phyloP scores from a whole-genome alignment of 306 rosid species.

The Cotoneaster glaucophyllus region DNA sequence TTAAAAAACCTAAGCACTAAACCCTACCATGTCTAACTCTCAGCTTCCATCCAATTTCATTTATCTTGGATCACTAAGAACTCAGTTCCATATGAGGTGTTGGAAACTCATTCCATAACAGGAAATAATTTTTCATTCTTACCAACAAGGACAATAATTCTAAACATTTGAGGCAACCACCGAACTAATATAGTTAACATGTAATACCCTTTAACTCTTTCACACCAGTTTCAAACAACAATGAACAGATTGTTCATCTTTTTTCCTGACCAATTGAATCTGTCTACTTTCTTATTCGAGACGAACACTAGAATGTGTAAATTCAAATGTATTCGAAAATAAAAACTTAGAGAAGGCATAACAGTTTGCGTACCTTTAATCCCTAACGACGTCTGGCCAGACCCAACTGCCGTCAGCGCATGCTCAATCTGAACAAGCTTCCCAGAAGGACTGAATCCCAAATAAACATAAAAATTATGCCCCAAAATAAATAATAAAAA shows the following conservation, averaged over 20 bases:
- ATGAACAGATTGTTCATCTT: not conserved
- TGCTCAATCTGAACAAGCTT: conserved; percentile 85
- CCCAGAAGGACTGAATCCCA: conserved; percentile 56
- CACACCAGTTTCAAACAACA: not conserved
- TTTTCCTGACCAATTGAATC: not conserved
- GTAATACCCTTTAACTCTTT: not conserved
- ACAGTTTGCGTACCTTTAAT: conserved; percentile 49
- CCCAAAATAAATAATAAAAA: not conserved
- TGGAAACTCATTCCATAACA: not conserved
- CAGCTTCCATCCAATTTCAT: not conserved
- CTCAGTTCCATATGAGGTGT: not conserved
- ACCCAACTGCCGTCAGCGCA: conserved; percentile 73
- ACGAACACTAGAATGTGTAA: not conserved
- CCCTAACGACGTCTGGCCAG: conserved; percentile 78
- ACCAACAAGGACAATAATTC: not conserved
- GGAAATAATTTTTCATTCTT: not conserved
- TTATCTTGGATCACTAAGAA: not conserved
- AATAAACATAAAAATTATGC: not conserved
- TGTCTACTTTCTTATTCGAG: not conserved
- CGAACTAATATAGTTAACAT: not conserved
- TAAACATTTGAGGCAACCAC: not conserved
- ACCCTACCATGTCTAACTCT: not conserved
- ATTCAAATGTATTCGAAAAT: not conserved
- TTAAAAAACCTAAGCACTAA: not conserved
- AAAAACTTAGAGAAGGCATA: not conserved